Conservation (phyloP, 2,329 filamentous ascomycete species). For the Penicillium decumbens region DNA sequence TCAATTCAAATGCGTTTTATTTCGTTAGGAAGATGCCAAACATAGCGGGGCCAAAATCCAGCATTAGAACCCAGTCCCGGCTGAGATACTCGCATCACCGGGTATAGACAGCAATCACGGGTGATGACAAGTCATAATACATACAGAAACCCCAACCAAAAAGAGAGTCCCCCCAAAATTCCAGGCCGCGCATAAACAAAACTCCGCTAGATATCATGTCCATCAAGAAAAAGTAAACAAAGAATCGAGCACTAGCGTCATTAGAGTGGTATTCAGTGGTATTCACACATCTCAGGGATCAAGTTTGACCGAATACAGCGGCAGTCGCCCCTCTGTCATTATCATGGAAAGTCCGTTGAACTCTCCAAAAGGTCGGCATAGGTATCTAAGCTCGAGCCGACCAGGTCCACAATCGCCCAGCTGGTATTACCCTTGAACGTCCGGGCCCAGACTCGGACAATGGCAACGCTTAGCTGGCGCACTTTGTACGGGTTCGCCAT, state of each 20-base stretch:
- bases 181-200: conserved; percentile 15
- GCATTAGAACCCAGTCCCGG: neutral
- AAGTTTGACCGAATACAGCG: no score
- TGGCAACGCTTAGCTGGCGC: conserved; percentile 46
- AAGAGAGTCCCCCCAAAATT: conserved; percentile 3
- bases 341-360: conserved; percentile 1
- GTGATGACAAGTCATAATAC: conserved; percentile 18
- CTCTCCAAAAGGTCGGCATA: conserved; percentile 45
- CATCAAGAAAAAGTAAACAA: conserved; percentile 14
- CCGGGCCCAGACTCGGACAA: conserved; percentile 46
- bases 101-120: conserved; percentile 22
- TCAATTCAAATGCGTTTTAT: neutral
- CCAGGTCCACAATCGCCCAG: conserved; percentile 47
- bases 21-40: neutral
- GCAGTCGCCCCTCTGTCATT: neutral
- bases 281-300: no score
- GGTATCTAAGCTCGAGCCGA: conserved; percentile 45
- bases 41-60: neutral
- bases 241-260: conserved; percentile 13
- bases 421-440: conserved; percentile 48
- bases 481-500: conserved; percentile 42
- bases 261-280: conserved; percentile 8
- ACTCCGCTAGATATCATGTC: conserved; percentile 24
- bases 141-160: conserved; percentile 13
- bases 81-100: conserved; percentile 10